phyloP scores from a whole-genome alignment of 495 filamentous ascomycete genomes.

The Tuber calosporum region DNA sequence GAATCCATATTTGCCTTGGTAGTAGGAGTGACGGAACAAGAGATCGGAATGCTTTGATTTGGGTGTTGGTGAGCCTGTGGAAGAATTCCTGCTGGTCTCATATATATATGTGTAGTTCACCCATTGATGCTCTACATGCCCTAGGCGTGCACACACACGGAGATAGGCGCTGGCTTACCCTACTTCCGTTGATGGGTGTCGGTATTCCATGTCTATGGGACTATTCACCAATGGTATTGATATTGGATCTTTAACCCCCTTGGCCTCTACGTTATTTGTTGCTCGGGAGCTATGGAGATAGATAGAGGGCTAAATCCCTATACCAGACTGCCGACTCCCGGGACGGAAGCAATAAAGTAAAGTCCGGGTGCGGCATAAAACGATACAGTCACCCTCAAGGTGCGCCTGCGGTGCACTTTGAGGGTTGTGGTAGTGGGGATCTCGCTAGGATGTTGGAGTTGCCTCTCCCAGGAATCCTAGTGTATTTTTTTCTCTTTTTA shows the following conservation, averaged over 20 bases:
- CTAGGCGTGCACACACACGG: not conserved
- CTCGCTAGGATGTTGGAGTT: no score
- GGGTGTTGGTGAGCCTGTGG: not conserved
- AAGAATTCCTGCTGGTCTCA: not conserved
- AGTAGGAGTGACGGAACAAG: not conserved
- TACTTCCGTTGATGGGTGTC: not conserved
- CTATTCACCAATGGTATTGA: not conserved
- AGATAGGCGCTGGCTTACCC: not conserved
- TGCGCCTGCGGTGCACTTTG: no score
- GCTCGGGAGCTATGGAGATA: not conserved
- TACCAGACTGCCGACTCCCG: not conserved
- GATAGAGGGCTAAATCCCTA: not conserved
- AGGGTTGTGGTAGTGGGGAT: no score
- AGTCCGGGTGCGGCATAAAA: constrained; percentile 43
- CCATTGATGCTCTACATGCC: not conserved
- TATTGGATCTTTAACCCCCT: not conserved
- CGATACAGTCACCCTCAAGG: constrained; percentile 27
- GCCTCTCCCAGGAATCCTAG: no score
- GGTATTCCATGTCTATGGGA: not conserved
- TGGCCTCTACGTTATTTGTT: not conserved
- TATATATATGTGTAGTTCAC: not conserved
- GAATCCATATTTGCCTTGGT: not conserved
- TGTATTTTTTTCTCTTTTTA: no score
- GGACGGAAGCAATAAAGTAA: constrained; percentile 44
- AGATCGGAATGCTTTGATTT: not conserved